Evolutionary conservation across 2,329 filamentous ascomycete genomes (phyloP).

Genomic region (Paraphoma sp.): DNA sequence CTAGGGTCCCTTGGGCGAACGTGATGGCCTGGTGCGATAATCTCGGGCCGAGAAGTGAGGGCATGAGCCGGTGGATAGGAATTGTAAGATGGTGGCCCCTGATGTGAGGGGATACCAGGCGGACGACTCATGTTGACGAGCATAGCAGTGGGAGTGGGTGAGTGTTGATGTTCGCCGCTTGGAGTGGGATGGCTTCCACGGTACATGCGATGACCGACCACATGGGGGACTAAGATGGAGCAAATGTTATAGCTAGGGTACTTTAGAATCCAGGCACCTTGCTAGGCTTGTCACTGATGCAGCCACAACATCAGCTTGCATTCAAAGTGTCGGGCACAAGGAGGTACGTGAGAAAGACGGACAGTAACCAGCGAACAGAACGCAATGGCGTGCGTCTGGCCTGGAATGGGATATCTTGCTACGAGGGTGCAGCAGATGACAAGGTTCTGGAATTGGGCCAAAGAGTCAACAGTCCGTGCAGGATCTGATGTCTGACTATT

Average conservation of each 20-base stretch:
- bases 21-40: constrained; percentile 30
- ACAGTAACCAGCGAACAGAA: constrained; percentile 35
- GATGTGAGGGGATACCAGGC: constrained; percentile 84
- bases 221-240: constrained; percentile 41
- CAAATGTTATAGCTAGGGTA: constrained; percentile 35
- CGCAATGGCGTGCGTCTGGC: constrained; percentile 43
- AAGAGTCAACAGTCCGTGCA: constrained; percentile 48
- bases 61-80: constrained; percentile 35
- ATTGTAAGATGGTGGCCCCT: constrained; percentile 38
- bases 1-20: constrained; percentile 32
- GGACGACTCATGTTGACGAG: constrained; percentile 80
- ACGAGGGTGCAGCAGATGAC: constrained; percentile 41
- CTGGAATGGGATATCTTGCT: constrained; percentile 39
- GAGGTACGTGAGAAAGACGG: constrained; percentile 35
- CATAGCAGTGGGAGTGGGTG: constrained; percentile 35
- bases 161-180: constrained; percentile 31
- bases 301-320: constrained; percentile 40
- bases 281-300: constrained; percentile 34
- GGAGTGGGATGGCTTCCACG: constrained; percentile 40
- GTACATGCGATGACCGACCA: constrained; percentile 39
- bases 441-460: constrained; percentile 43
- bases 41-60: constrained; percentile 35
- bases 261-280: constrained; percentile 35
- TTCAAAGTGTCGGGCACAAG: constrained; percentile 40
- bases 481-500: constrained; percentile 45